Percentiles rank a stretch among this genome's conserved stretches.
phyloP scores from a whole-genome alignment of 371 early-diverging fungal genomes.

The Mortierella sp. region DNA sequence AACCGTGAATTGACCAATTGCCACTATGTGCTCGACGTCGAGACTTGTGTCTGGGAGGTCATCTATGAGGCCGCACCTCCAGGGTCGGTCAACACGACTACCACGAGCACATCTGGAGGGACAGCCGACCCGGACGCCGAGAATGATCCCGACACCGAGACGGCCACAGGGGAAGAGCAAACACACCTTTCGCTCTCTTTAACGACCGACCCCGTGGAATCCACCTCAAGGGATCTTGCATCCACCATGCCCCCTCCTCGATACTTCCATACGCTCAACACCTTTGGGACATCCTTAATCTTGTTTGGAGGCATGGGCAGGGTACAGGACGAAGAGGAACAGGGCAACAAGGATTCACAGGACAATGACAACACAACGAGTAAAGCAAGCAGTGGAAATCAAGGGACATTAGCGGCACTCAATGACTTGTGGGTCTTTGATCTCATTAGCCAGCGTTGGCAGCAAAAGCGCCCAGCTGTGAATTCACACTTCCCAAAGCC shows the following conservation, averaged over 20 bases:
- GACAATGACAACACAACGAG: not conserved
- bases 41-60: conserved; percentile 65
- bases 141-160: not conserved
- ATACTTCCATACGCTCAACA: conserved; percentile 66
- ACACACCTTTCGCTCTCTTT: conserved; percentile 29
- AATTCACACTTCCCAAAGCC: conserved; percentile 65
- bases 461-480: conserved; percentile 56
- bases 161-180: not conserved
- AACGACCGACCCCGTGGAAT: conserved; percentile 8
- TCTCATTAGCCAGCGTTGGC: conserved; percentile 65
- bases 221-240: conserved; percentile 11
- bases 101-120: not conserved
- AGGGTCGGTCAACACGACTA: not conserved
- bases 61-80: conserved; percentile 18
- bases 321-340: conserved; percentile 11
- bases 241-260: conserved; percentile 48
- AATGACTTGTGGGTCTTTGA: conserved; percentile 75
- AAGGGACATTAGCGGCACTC: conserved; percentile 58
- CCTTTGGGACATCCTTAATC: conserved; percentile 59
- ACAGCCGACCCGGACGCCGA: not conserved
- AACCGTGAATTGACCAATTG: conserved; percentile 75
- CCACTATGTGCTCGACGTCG: conserved; percentile 72
- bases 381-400: not conserved
- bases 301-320: conserved; percentile 63
- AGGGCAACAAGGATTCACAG: conserved; percentile 26